Percentiles rank a stretch among this genome's conserved stretches.
Conservation (phyloP, 2,329 filamentous ascomycete species). For the Colletotrichum sp. region DNA sequence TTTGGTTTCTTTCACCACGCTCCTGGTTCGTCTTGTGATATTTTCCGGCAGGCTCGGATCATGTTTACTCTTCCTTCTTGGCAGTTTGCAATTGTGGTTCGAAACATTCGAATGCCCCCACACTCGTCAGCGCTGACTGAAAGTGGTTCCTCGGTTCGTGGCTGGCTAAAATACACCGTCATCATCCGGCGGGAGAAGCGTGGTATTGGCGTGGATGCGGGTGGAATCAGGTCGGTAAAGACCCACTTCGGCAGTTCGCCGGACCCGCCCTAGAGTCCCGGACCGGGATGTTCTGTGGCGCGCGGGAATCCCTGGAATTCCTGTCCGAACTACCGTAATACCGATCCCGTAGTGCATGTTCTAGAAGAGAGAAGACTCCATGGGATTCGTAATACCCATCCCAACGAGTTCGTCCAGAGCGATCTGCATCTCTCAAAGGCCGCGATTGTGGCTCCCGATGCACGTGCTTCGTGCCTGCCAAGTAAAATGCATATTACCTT, state of each 20-base stretch:
- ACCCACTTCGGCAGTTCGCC: conserved; percentile 3
- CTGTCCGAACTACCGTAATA: background rate
- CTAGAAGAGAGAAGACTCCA: background rate
- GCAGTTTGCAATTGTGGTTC: background rate
- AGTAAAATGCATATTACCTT: background rate
- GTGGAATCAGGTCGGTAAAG: background rate
- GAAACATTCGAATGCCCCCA: background rate
- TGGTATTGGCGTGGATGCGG: background rate
- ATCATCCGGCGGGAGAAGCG: background rate
- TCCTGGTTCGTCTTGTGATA: background rate
- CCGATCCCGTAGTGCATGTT: background rate
- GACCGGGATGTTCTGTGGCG: background rate
- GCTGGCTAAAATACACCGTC: background rate
- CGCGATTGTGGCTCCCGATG: background rate
- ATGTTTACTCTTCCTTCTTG: background rate
- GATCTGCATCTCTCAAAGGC: background rate
- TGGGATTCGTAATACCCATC: background rate
- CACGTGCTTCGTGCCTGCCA: background rate
- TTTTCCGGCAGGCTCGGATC: background rate
- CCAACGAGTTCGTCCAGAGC: background rate
- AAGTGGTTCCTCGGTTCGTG: background rate
- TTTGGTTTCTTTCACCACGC: background rate
- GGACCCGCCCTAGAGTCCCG: background rate
- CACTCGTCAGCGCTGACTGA: background rate
- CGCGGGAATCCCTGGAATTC: background rate